A percentile compares a stretch with the other conserved stretches of the same genome.
phyloP scores from a whole-genome alignment of 2,329 filamentous ascomycete genomes.

The Fusarium palustre region DNA sequence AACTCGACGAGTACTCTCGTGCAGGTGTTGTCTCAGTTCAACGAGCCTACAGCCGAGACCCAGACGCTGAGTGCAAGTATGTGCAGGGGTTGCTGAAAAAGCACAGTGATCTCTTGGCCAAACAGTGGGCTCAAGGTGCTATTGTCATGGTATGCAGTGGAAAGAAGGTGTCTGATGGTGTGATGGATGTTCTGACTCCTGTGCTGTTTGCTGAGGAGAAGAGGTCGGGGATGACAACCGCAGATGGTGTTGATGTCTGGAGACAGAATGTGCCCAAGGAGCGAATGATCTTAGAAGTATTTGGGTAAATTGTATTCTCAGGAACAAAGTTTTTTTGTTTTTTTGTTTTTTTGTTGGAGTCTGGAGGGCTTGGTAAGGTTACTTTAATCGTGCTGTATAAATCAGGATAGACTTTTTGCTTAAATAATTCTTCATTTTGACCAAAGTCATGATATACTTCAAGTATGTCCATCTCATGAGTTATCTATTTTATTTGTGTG shows the following conservation, averaged over 20 bases:
- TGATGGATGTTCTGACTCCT: slow-evolving; percentile 13
- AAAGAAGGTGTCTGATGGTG: slow-evolving; percentile 11
- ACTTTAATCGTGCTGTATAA: neutral
- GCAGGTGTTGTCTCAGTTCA: neutral
- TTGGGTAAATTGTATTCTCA: neutral
- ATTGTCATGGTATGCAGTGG: slow-evolving; percentile 19
- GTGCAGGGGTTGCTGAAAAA: slow-evolving; percentile 5
- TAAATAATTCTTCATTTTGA: neutral
- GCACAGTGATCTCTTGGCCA: neutral
- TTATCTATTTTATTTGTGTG: neutral
- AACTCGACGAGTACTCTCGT: neutral
- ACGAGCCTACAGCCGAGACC: slow-evolving; percentile 6
- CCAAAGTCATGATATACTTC: rapidly evolving
- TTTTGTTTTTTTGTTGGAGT: neutral
- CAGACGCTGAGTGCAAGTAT: neutral
- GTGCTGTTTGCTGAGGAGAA: slow-evolving; percentile 8
- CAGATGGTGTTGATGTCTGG: neutral
- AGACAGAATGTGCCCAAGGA: neutral
- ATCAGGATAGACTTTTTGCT: neutral
- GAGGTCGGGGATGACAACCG: neutral
- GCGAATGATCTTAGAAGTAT: slow-evolving; percentile 13
- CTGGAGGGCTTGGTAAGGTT: neutral
- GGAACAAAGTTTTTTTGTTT: no score
- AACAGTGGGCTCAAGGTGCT: slow-evolving; percentile 14
- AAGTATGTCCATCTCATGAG: no score